Conservation (phyloP, 108 stramenopile species). For the Chaetoceros tenuissimus region DNA sequence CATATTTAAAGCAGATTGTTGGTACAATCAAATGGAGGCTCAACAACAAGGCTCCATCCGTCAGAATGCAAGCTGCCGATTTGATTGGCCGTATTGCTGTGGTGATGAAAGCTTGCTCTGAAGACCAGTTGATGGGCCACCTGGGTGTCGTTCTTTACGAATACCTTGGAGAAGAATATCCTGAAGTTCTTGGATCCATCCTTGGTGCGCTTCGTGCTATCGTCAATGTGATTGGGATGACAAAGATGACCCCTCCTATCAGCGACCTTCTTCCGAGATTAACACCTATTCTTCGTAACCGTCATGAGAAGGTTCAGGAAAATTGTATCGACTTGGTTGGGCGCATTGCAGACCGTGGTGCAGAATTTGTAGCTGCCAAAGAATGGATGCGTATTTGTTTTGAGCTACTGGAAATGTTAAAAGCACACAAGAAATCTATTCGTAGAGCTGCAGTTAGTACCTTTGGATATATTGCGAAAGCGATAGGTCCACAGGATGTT, state of each 20-base stretch:
- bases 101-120: slow-evolving; percentile 95
- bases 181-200: slow-evolving; percentile 94
- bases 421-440: slow-evolving; percentile 97
- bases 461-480: slow-evolving; percentile 99
- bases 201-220: slow-evolving; percentile 92
- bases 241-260: slow-evolving; percentile 97
- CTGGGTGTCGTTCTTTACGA: slow-evolving; percentile 98
- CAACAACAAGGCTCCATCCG: slow-evolving; percentile 95
- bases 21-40: slow-evolving; percentile 98
- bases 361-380: slow-evolving; percentile 92
- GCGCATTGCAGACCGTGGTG: slow-evolving; percentile 95
- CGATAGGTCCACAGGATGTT: slow-evolving; percentile 98
- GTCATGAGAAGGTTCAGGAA: slow-evolving; percentile 98
- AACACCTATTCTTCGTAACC: slow-evolving; percentile 97
- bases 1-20: slow-evolving; percentile 97
- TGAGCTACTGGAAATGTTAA: slow-evolving; percentile 97
- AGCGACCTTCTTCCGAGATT: slow-evolving; percentile 93
- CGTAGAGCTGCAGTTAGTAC: slow-evolving; percentile 96
- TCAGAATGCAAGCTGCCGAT: slow-evolving; percentile 99
- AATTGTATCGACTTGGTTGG: slow-evolving; percentile 97
- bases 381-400: slow-evolving; percentile 99
- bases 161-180: slow-evolving; percentile 99
- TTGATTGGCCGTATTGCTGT: slow-evolving; percentile 95
- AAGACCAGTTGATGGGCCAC: slow-evolving; percentile 98
- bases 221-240: slow-evolving; percentile 98